Evolutionary conservation across 148 eudicot species (phyloP), one percentile per base, ranked within the genome.

Genomic region (Camellia japonica): DNA sequence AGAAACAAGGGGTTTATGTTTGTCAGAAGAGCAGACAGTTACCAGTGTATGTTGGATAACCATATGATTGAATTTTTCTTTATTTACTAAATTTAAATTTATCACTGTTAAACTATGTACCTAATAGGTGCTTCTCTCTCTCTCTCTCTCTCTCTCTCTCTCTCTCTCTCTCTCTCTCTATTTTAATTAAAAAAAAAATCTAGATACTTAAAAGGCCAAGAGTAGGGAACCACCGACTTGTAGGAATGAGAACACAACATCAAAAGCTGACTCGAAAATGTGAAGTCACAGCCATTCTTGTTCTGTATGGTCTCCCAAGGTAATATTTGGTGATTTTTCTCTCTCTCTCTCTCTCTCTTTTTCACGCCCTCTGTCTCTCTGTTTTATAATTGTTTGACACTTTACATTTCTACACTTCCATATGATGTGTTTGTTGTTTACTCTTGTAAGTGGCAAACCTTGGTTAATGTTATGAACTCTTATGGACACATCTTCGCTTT

Each of bases 241-340:
- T 91, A 59, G 97, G 99, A 85, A 90, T 97, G 87, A 92, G 93
- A 86, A 97, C 98, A 65, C 95, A 94, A 60, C 95, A 87, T 54
- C 98, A 94, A 42, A 97, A 85, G 88, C 89, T 97, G 58, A 89
- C 81, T 63, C 87, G 97, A 69, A 92, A 86, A 86, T 94, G 98
- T 87, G 99, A 94, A 84, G 99, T 97, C 71, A 97, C 99, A 62
- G 99, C 99, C 67, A 97, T 97, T 86, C 97, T 97, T 62, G 98
- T 97, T 73, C 85, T 97, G 74, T 97, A 91, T 77, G 99, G 99
- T 71, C 91, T 97, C 66, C 99, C 99, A 71, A 94, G 99, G 99
- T 93, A 91, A 86, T 68, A 65, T 46, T 44, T 51, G 51, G 19
- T 54, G 47, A 49, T 7, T 11, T 58, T 71, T 38, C 0, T 23